Evolutionary conservation across 495 filamentous ascomycete genomes (phyloP).

Genomic region (Talaromyces proteolyticus): DNA sequence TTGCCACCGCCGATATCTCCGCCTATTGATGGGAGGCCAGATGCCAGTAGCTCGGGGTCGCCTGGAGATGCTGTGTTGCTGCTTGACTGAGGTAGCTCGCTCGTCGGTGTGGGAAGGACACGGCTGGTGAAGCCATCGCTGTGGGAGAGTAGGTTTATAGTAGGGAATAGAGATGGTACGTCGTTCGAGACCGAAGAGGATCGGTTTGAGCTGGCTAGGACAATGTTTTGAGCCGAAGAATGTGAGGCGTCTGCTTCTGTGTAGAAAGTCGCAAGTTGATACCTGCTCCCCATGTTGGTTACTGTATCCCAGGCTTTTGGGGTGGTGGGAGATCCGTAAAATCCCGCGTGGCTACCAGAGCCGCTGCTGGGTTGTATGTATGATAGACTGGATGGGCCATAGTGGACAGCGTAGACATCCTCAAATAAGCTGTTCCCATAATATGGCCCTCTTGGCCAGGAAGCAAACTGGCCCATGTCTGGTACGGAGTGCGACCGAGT

Average conservation of each 20-base stretch:
- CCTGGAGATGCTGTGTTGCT: background rate
- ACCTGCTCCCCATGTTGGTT: background rate
- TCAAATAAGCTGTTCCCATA: background rate
- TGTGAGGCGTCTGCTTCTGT: background rate
- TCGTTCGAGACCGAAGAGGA: background rate
- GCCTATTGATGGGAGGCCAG: too few species aligned
- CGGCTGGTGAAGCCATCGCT: background rate
- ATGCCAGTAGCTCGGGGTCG: too few species aligned
- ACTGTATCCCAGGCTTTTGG: background rate
- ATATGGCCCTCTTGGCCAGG: background rate
- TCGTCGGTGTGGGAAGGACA: background rate
- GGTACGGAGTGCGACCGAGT: slow-evolving; percentile 1
- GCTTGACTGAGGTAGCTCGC: background rate
- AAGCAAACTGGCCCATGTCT: background rate
- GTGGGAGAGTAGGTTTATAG: background rate
- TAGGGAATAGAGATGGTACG: background rate
- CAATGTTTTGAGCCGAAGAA: background rate
- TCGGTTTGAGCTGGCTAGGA: background rate
- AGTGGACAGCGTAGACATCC: background rate
- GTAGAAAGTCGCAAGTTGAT: background rate
- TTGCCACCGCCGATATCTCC: too few species aligned
- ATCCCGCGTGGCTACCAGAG: background rate
- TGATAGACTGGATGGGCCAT: background rate
- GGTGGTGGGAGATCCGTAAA: background rate
- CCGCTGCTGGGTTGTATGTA: background rate